Conservation (phyloP, 768 basidiomycete species). For the Mycena albidolilacea region DNA sequence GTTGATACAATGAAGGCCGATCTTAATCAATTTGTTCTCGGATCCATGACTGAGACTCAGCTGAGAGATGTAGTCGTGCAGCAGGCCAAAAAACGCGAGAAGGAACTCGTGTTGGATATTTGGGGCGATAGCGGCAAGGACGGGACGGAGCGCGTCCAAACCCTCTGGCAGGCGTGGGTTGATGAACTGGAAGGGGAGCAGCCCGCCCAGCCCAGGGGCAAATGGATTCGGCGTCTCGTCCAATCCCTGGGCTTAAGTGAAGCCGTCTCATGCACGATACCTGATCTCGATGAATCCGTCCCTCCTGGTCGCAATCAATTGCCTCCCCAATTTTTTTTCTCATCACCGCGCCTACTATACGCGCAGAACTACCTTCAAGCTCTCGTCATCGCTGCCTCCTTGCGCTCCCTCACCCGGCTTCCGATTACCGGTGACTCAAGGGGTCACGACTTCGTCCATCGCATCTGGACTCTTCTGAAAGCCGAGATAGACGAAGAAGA, state of each 20-base stretch:
- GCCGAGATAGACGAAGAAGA: constrained; percentile 66
- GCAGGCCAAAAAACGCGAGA: constrained; percentile 70
- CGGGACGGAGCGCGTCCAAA: constrained; percentile 48
- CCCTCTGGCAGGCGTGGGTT: constrained; percentile 54
- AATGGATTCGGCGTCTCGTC: constrained; percentile 66
- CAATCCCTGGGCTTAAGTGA: constrained; percentile 57
- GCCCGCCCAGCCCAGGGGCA: constrained; percentile 38
- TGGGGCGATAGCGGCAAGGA: constrained; percentile 56
- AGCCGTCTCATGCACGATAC: constrained; percentile 57
- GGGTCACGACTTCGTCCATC: constrained; percentile 63
- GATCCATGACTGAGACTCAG: constrained; percentile 76
- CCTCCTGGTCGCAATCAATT: constrained; percentile 57
- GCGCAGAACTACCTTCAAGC: constrained; percentile 82
- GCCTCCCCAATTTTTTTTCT: constrained; percentile 79
- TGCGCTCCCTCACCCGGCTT: constrained; percentile 69
- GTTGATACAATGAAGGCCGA: constrained; percentile 79
- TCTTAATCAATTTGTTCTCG: constrained; percentile 74
- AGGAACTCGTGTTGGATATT: constrained; percentile 65
- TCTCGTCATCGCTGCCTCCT: constrained; percentile 72
- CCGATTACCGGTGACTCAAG: constrained; percentile 42
- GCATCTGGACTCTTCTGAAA: constrained; percentile 77
- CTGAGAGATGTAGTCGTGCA: constrained; percentile 62
- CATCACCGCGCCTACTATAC: constrained; percentile 65
- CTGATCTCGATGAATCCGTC: constrained; percentile 14
- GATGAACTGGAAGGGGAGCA: constrained; percentile 33